Conservation (phyloP, 148 eudicot genomes). For the Polygonum maritimum region DNA sequence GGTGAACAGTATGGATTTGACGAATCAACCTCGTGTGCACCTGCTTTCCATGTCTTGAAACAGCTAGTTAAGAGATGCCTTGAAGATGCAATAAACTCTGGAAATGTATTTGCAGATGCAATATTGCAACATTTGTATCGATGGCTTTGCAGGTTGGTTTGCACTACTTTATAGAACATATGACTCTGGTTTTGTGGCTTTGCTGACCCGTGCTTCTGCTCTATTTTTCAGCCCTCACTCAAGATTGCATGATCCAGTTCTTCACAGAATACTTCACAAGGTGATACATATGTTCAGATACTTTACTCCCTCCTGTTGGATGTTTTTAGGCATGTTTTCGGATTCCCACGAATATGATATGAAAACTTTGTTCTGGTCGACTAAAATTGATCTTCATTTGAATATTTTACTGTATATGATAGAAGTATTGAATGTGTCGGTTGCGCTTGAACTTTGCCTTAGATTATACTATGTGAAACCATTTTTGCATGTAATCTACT, state of each 20-base stretch:
- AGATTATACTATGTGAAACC: background rate
- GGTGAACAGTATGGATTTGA: constrained; percentile 63
- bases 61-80: constrained; percentile 91
- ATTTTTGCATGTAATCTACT: background rate
- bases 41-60: constrained; percentile 82
- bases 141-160: constrained; percentile 93
- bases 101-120: constrained; percentile 93
- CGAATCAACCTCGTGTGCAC: constrained; percentile 75
- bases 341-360: background rate
- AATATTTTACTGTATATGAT: background rate
- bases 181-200: background rate
- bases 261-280: constrained; percentile 93
- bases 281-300: constrained; percentile 21
- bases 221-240: constrained; percentile 70
- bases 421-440: background rate
- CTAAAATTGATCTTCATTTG: background rate
- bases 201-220: constrained; percentile 3
- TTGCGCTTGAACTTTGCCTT: background rate
- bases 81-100: constrained; percentile 75
- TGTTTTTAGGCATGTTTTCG: background rate
- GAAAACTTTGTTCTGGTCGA: background rate
- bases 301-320: background rate
- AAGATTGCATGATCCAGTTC: constrained; percentile 92
- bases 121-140: constrained; percentile 89
- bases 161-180: background rate